These are phyloP conservation scores for Cyclocybe aegerita DNA, from an alignment of 768 basidiomycete species.

Conservation along the genomic window DNA sequence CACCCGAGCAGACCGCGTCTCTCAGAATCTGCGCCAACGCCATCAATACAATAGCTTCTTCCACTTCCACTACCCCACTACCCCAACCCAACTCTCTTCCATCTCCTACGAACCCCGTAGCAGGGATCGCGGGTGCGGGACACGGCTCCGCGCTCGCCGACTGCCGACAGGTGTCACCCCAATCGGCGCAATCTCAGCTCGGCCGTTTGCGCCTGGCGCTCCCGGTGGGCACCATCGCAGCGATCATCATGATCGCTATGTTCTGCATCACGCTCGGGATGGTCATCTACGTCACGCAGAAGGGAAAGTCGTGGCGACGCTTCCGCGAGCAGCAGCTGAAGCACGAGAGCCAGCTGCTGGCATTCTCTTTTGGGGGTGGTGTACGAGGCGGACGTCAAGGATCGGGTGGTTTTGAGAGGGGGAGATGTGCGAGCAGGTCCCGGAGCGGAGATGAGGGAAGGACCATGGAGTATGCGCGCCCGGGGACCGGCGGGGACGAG, in stretches of 20 bases:
- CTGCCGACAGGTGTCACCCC: too few relatives aligned
- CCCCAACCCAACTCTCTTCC: background rate
- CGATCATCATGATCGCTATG: slow-evolving; percentile 1
- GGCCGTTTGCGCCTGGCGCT: background rate
- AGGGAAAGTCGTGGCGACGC: background rate
- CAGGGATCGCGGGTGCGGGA: background rate
- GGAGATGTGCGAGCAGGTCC: too few relatives aligned
- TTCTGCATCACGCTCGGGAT: background rate
- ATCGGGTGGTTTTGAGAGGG: too few relatives aligned
- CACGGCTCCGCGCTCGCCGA: too few relatives aligned
- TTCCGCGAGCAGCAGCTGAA: background rate
- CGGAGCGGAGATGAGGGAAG: too few relatives aligned
- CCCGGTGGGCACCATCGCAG: background rate
- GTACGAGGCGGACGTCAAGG: too few relatives aligned
- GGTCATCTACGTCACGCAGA: background rate
- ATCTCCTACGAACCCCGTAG: background rate
- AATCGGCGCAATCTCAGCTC: background rate
- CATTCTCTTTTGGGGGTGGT: too few relatives aligned
- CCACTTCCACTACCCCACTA: background rate
- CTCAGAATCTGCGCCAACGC: too few relatives aligned
- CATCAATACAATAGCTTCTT: background rate
- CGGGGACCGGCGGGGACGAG: too few relatives aligned
- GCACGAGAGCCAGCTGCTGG: background rate
- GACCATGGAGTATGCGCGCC: too few relatives aligned
- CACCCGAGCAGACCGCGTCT: too few relatives aligned